These are phyloP conservation scores for Acanthamoeba castellanii DNA, from an alignment of 208 protist species.

Conservation along the genomic window DNA sequence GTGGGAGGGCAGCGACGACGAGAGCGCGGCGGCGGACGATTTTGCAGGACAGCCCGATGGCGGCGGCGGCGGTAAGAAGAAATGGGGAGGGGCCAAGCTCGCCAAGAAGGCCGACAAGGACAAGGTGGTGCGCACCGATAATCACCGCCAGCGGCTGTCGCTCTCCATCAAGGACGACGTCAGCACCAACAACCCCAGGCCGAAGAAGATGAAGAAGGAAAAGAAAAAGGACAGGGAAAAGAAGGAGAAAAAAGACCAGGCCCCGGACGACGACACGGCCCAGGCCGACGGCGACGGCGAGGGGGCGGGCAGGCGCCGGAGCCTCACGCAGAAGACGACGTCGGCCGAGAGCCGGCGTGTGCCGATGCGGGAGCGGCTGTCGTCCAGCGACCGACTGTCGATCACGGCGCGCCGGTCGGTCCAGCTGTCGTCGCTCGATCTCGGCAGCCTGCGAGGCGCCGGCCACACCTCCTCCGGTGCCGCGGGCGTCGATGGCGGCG, in stretches of 20 bases:
- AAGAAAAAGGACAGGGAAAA: neutral
- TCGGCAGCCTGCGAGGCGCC: neutral
- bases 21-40: neutral
- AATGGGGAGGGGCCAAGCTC: neutral
- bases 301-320: too few relatives aligned
- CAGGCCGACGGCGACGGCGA: too few relatives aligned
- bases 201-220: too few relatives aligned
- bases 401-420: neutral
- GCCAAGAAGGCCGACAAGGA: neutral
- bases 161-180: neutral
- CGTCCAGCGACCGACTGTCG: neutral
- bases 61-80: neutral
- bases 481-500: too few relatives aligned
- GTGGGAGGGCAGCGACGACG: conserved; percentile 17
- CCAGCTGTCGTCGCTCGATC: neutral
- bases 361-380: neutral
- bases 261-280: too few relatives aligned
- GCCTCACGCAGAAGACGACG: too few relatives aligned
- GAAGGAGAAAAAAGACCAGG: neutral
- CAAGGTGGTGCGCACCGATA: neutral
- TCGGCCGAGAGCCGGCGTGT: neutral
- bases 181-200: neutral
- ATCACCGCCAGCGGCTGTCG: neutral
- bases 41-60: neutral
- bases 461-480: too few relatives aligned